Evolutionary conservation across 2,329 filamentous ascomycete genomes (phyloP).

Genomic region (Xylariaceae sp.): DNA sequence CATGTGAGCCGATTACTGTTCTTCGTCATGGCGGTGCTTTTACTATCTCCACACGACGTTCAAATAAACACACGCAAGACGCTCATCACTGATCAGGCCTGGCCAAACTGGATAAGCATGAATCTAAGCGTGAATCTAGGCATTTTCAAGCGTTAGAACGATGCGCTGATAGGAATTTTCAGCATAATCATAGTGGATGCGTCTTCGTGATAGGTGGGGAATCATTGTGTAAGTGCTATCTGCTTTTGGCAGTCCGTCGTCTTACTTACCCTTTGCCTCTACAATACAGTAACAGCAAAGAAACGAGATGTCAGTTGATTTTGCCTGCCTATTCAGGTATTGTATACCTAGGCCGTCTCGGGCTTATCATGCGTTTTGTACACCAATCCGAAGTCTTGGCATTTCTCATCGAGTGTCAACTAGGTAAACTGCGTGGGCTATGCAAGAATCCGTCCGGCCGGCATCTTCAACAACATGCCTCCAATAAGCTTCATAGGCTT

Average conservation of each 20-base stretch:
- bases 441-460: slow-evolving; percentile 20
- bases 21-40: slow-evolving; percentile 22
- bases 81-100: slow-evolving; percentile 3
- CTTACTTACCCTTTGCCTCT: neutral
- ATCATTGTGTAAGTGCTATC: slow-evolving; percentile 4
- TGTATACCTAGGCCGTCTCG: neutral
- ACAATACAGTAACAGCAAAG: neutral
- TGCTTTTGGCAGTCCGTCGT: neutral
- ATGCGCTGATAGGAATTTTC: neutral
- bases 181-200: neutral
- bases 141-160: no score
- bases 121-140: no score
- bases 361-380: neutral
- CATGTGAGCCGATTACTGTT: slow-evolving; percentile 27
- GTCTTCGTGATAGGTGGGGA: neutral
- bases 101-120: slow-evolving; percentile 17
- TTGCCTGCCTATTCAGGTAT: slow-evolving; percentile 23
- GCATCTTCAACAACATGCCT: slow-evolving; percentile 16
- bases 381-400: slow-evolving; percentile 19
- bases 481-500: slow-evolving; percentile 9
- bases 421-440: slow-evolving; percentile 10
- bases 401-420: slow-evolving; percentile 8
- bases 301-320: neutral
- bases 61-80: slow-evolving; percentile 13
- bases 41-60: slow-evolving; percentile 15